Evolutionary conservation across 345 rosid species (phyloP).

Genomic region (Syzygium jambos): DNA sequence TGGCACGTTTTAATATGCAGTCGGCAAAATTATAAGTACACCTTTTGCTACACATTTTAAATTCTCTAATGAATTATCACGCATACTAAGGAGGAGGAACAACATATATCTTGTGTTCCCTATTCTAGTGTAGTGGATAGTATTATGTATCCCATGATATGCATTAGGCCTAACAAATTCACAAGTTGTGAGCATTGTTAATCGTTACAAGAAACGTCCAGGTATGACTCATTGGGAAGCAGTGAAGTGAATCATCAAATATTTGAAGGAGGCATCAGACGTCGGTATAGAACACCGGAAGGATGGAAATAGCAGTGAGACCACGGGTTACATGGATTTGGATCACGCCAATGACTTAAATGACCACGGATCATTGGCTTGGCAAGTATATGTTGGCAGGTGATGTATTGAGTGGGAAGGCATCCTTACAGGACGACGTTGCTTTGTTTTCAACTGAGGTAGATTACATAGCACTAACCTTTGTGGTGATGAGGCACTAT

Average conservation of each 20-base stretch:
- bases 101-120: background rate
- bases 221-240: background rate
- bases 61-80: too few relatives aligned
- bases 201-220: background rate
- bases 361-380: background rate
- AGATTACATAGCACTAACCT: too few relatives aligned
- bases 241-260: background rate
- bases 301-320: background rate
- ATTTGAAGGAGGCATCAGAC: background rate
- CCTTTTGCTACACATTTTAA: rapidly evolving
- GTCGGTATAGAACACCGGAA: too few relatives aligned
- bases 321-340: background rate
- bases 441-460: background rate
- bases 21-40: background rate
- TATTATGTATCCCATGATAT: too few relatives aligned
- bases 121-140: background rate
- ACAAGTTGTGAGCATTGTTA: background rate
- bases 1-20: rapidly evolving
- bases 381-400: background rate
- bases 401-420: background rate
- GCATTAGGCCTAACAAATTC: background rate
- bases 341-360: background rate
- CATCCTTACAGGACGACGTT: background rate
- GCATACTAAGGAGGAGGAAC: rapidly evolving
- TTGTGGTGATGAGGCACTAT: background rate